Evolutionary conservation across 306 rosid genomes (phyloP).

Genomic region (Neltuma alba): DNA sequence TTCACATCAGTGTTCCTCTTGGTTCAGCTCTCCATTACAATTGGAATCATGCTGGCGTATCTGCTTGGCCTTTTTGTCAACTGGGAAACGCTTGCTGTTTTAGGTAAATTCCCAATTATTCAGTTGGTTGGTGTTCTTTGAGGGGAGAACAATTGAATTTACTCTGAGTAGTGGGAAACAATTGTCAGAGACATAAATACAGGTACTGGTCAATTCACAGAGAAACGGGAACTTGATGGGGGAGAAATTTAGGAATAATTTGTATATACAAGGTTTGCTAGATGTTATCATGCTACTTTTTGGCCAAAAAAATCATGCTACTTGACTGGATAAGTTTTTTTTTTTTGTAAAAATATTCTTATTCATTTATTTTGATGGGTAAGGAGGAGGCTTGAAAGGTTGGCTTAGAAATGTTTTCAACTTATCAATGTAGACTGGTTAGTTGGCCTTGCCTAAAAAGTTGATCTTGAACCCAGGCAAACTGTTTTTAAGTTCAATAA

Average conservation of each 20-base stretch:
- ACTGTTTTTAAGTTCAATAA: background rate
- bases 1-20: background rate
- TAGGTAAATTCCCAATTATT: slow-evolving; percentile 52
- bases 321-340: background rate
- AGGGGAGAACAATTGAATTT: slow-evolving; percentile 16
- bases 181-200: background rate
- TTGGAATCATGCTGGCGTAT: slow-evolving; percentile 77
- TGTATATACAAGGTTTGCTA: slow-evolving; percentile 1
- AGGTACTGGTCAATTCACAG: slow-evolving; percentile 4
- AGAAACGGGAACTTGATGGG: background rate
- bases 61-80: slow-evolving; percentile 72
- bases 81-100: slow-evolving; percentile 81
- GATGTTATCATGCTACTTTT: background rate
- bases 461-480: background rate
- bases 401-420: background rate
- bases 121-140: slow-evolving; percentile 27
- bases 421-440: background rate
- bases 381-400: background rate
- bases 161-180: background rate
- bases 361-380: background rate
- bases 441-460: background rate
- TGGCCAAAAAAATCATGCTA: too few relatives aligned
- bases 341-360: background rate
- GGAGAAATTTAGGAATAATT: background rate
- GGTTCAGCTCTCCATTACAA: slow-evolving; percentile 73